A percentile compares a stretch with the other conserved stretches of the same genome.
These are phyloP conservation scores for Symbiodinium pilosum DNA, from an alignment of 73 alveolate species.

Conservation along the genomic window DNA sequence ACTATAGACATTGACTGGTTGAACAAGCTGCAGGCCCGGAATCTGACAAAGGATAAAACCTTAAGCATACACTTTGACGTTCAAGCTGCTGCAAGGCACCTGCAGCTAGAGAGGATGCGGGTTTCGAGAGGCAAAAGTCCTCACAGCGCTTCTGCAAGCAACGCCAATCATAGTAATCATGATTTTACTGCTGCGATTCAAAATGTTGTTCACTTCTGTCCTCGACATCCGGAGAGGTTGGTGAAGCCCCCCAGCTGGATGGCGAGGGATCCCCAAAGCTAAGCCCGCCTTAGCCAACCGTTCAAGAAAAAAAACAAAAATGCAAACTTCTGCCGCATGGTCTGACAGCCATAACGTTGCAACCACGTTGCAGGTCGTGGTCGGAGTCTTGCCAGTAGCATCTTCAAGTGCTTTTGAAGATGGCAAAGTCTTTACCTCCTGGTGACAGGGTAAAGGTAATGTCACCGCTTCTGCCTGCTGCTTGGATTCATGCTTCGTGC, in stretches of 20 bases:
- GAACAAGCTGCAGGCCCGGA: too few species aligned
- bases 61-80: too few species aligned
- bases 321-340: background rate
- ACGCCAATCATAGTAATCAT: too few species aligned
- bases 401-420: background rate
- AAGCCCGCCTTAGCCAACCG: slow-evolving; percentile 19
- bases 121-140: slow-evolving; percentile 1
- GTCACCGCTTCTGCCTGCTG: background rate
- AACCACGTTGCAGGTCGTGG: background rate
- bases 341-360: background rate
- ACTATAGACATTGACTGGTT: too few species aligned
- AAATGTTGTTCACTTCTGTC: background rate
- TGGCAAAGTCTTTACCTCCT: background rate
- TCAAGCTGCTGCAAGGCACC: too few species aligned
- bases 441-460: too few species aligned
- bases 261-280: slow-evolving; percentile 78
- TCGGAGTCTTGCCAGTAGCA: background rate
- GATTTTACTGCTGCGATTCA: background rate
- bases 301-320: too few species aligned
- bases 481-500: background rate
- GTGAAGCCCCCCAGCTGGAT: slow-evolving; percentile 6
- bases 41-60: too few species aligned
- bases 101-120: background rate
- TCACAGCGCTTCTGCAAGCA: too few species aligned
- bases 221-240: background rate